These are phyloP conservation scores for Coemansia interrupta DNA, from an alignment of 192 early-diverging fungal genomes.

Conservation along the genomic window DNA sequence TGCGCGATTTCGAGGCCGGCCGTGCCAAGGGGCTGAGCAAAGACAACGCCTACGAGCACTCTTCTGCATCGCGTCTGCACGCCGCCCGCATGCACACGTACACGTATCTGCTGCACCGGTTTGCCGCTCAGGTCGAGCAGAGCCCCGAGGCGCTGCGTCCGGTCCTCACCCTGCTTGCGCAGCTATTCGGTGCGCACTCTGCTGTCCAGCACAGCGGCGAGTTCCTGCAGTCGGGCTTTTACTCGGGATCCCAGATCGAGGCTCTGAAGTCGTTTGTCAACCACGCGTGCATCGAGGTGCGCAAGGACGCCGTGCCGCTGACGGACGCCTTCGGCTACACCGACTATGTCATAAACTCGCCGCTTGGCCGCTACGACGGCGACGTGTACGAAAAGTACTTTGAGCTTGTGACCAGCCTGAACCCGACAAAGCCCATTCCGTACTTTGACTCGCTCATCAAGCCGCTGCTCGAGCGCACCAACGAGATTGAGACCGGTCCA, in stretches of 20 bases:
- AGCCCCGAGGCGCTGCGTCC: slow-evolving; percentile 61
- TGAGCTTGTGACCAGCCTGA: slow-evolving; percentile 72
- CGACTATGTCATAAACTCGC: slow-evolving; percentile 87
- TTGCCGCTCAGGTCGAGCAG: slow-evolving; percentile 67
- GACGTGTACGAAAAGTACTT: slow-evolving; percentile 86
- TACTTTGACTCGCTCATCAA: slow-evolving; percentile 80
- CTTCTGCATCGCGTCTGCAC: slow-evolving; percentile 76
- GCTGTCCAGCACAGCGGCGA: slow-evolving; percentile 77
- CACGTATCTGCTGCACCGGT: slow-evolving; percentile 82
- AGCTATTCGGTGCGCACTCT: slow-evolving; percentile 79
- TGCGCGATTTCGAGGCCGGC: slow-evolving; percentile 69
- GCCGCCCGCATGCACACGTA: slow-evolving; percentile 83
- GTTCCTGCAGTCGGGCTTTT: slow-evolving; percentile 85
- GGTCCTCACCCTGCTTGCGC: slow-evolving; percentile 67
- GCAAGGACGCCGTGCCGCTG: slow-evolving; percentile 76
- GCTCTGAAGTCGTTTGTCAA: slow-evolving; percentile 65
- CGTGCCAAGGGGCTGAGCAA: slow-evolving; percentile 63
- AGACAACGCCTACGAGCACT: slow-evolving; percentile 83
- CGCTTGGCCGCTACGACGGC: slow-evolving; percentile 81
- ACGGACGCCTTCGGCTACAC: slow-evolving; percentile 86
- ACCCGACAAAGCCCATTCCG: slow-evolving; percentile 65
- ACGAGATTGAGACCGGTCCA: slow-evolving; percentile 54
- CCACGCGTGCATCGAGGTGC: slow-evolving; percentile 63
- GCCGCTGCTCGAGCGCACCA: slow-evolving; percentile 66
- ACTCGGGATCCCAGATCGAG: slow-evolving; percentile 68